Percentiles rank a stretch among this genome's conserved stretches.
These are phyloP conservation scores for Aureobasidium sp. DNA, from an alignment of 2,329 filamentous ascomycete species.

Conservation along the genomic window DNA sequence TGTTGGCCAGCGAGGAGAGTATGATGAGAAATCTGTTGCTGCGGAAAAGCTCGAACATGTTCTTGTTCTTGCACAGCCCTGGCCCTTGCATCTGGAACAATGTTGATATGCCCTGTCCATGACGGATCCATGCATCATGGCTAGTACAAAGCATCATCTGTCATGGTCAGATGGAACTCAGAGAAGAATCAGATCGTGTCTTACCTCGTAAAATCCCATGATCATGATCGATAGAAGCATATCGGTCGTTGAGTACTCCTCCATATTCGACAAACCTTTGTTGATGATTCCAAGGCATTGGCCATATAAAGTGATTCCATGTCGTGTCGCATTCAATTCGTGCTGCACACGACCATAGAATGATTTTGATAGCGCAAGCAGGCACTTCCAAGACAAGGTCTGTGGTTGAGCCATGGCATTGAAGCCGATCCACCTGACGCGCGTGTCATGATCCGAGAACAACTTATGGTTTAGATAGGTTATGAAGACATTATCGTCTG, in stretches of 20 bases:
- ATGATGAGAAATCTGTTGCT: background rate
- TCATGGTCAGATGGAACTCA: background rate
- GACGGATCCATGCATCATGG: background rate
- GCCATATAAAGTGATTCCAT: background rate
- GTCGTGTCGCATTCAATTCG: background rate
- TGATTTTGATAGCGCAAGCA: background rate
- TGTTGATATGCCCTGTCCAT: background rate
- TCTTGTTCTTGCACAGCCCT: background rate
- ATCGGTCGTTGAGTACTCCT: background rate
- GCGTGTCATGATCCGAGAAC: background rate
- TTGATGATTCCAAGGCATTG: background rate
- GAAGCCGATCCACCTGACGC: background rate
- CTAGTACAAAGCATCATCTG: background rate
- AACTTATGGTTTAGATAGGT: background rate
- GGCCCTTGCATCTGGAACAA: background rate
- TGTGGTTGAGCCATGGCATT: background rate
- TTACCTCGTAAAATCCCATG: background rate
- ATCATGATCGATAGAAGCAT: background rate
- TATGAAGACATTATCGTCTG: background rate
- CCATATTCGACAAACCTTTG: background rate
- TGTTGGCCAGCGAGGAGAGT: background rate
- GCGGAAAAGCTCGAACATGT: background rate
- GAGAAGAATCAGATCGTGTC: background rate
- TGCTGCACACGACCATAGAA: background rate
- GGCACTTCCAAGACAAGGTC: background rate